These are phyloP conservation scores for Colletotrichum spaethianum DNA, from an alignment of 2,329 filamentous ascomycete genomes.

Conservation along the genomic window DNA sequence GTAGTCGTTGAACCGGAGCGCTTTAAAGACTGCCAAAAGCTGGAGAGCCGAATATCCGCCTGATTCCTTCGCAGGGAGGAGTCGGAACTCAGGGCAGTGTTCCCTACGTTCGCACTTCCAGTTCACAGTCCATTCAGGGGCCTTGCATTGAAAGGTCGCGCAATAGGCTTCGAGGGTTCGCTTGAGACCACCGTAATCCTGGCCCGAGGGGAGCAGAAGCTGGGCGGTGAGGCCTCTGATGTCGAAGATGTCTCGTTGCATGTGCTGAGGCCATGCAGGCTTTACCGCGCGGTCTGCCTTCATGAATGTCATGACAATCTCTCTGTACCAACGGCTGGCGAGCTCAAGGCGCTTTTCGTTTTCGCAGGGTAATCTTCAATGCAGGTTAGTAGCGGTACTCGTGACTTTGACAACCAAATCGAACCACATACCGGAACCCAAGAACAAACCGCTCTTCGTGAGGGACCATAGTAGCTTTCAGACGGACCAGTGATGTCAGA, in stretches of 20 bases:
- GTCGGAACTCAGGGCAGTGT: conserved; percentile 66
- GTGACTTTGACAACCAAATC: conserved; percentile 38
- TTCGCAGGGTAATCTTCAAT: conserved; percentile 26
- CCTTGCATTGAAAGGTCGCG: conserved; percentile 64
- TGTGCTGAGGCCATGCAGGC: conserved; percentile 70
- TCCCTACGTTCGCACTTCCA: conserved; percentile 62
- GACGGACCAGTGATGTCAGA: conserved; percentile 65
- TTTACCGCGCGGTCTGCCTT: conserved; percentile 70
- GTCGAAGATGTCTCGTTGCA: conserved; percentile 68
- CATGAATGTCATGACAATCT: conserved; percentile 68
- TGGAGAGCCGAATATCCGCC: conserved; percentile 63
- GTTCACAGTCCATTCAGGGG: conserved; percentile 67
- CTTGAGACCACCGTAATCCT: conserved; percentile 68
- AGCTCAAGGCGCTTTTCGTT: conserved; percentile 62
- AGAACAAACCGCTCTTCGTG: conserved; percentile 71
- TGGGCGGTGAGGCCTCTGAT: conserved; percentile 67
- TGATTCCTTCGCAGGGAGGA: conserved; percentile 59
- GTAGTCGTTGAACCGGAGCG: conserved; percentile 71
- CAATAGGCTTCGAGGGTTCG: conserved; percentile 70
- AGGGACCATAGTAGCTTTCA: conserved; percentile 64
- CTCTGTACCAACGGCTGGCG: conserved; percentile 68
- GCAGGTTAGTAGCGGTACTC: conserved; percentile 40
- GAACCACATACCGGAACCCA: conserved; percentile 63
- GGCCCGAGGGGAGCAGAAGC: conserved; percentile 67
- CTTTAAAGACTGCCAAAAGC: conserved; percentile 69